Evolutionary conservation across 2,329 filamentous ascomycete genomes (phyloP).

Genomic region (Rugonectria rugulosa): DNA sequence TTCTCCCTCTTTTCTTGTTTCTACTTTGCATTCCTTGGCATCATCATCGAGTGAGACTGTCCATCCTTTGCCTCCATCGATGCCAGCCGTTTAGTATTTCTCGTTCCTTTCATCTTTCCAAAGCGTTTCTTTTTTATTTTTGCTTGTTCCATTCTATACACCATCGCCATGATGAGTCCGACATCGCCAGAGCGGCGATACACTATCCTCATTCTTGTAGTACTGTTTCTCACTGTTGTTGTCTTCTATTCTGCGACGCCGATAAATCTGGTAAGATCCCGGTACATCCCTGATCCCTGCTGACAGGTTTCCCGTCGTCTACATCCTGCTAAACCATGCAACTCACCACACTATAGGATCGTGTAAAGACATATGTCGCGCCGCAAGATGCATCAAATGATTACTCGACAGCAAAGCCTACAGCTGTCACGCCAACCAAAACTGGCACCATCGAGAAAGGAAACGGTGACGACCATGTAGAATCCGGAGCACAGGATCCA

Average conservation of each 20-base stretch:
- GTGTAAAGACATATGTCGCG: constrained; percentile 6
- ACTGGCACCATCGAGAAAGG: too few relatives aligned
- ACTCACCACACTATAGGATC: constrained; percentile 5
- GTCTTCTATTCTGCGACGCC: constrained; percentile 7
- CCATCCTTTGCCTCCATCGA: too few relatives aligned
- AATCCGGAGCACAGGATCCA: too few relatives aligned
- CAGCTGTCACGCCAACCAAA: too few relatives aligned
- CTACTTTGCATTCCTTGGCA: too few relatives aligned
- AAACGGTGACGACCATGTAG: too few relatives aligned
- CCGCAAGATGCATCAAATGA: too few relatives aligned
- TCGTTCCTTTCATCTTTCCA: not conserved
- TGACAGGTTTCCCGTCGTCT: not conserved
- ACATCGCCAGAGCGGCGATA: constrained; percentile 8
- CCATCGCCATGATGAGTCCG: constrained; percentile 9
- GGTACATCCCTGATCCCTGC: not conserved
- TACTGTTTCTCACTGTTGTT: constrained; percentile 3
- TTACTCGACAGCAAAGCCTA: not conserved
- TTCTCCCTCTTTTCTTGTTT: too few relatives aligned
- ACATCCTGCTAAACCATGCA: too few relatives aligned
- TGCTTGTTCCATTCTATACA: not conserved
- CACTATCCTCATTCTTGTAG: constrained; percentile 9
- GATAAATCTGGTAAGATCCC: constrained; percentile 6
- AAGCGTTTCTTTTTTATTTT: not conserved
- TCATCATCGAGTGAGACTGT: too few relatives aligned
- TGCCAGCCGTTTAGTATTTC: too few relatives aligned